Evolutionary conservation across 2,329 filamentous ascomycete genomes (phyloP).

Genomic region (Drechslerella dactyloides): DNA sequence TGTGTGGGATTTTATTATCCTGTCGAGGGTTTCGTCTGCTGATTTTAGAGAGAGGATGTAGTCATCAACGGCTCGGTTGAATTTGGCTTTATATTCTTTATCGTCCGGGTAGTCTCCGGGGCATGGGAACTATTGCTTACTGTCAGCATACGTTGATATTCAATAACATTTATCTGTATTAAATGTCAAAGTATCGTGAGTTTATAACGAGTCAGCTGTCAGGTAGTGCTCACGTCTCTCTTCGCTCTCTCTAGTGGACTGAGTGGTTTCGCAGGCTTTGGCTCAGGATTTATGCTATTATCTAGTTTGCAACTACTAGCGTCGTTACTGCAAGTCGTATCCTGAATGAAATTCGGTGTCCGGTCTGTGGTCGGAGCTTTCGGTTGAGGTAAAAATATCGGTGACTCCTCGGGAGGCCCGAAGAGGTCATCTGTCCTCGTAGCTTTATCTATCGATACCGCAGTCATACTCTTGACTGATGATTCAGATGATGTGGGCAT

Average conservation of each 20-base stretch:
- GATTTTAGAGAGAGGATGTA: conserved; percentile 30
- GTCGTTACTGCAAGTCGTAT: neutral
- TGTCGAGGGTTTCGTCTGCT: conserved; percentile 8
- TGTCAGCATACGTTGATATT: neutral
- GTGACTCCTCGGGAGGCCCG: no score
- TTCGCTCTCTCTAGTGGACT: conserved; percentile 33
- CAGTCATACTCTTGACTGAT: no score
- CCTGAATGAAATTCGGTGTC: neutral
- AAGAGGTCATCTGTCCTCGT: no score
- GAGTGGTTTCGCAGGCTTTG: conserved; percentile 1
- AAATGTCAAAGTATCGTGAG: no score
- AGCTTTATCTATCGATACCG: no score
- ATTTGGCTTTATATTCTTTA: conserved; percentile 33
- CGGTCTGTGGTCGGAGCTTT: no score
- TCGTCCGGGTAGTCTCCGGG: conserved; percentile 34
- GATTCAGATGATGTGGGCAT: no score
- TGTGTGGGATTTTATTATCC: conserved; percentile 18
- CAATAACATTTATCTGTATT: neutral
- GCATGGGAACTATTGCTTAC: conserved; percentile 16
- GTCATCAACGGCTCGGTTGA: conserved; percentile 23
- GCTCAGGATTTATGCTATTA: neutral
- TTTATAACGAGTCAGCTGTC: no score
- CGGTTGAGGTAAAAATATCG: no score
- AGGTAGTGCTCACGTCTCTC: conserved; percentile 17
- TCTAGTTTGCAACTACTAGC: no score